Base-by-base conservation (phyloP, 2,329 filamentous ascomycete genomes). In the Alternaria ethzedia region DNA sequence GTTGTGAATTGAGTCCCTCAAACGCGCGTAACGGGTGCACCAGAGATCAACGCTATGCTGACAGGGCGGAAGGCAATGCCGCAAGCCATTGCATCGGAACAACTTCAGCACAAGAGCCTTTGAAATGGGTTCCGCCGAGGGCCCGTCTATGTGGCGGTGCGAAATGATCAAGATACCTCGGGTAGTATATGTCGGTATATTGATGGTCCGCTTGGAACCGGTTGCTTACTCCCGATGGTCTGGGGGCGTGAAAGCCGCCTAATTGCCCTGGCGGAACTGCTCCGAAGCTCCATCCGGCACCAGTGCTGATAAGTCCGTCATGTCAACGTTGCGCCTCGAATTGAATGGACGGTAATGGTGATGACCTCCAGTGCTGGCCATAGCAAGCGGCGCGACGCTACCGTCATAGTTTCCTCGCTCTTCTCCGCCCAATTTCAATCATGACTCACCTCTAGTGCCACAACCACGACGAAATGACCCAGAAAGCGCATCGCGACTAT, bases 121-220 rank as follows among this genome's bases (percentile, higher is more conserved):
- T 58, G 54, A 50, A 63, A 58, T 61, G 55, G 36, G 54, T 59
- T 36, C 56, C 57, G 36, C 59, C 58, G 57, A 54, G 64, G 60
- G 61, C 47, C 57, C 55, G 66, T 49, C 61, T 55, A 59, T 69
- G 68, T 63, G 65, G 60, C 60, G 62, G 59, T 63, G 70, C 68
- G 63, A 70, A 66, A 73, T 72, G 64, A 60, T 57, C 62, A 44
- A 61, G 69, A 69, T 69, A 71, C 71, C 71, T 70, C 68, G 69
- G 71, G 70, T 72, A 71, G 61, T 61, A 47, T 64, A 32, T 50
- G 57, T 72, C 74, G 75, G 75, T 65, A 52, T 62, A 75, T 72
- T 68, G 62, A 70, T 72, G 68, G 60, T 68, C 75, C 74, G 74
- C 66, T 52, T 60, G 61, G 41, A 32, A 62, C 52, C 74, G 74